A percentile compares a stretch with the other conserved stretches of the same genome.
These are phyloP conservation scores for Teunomyces lycoperdinae DNA, from an alignment of 805 yeast species.

Conservation along the genomic window DNA sequence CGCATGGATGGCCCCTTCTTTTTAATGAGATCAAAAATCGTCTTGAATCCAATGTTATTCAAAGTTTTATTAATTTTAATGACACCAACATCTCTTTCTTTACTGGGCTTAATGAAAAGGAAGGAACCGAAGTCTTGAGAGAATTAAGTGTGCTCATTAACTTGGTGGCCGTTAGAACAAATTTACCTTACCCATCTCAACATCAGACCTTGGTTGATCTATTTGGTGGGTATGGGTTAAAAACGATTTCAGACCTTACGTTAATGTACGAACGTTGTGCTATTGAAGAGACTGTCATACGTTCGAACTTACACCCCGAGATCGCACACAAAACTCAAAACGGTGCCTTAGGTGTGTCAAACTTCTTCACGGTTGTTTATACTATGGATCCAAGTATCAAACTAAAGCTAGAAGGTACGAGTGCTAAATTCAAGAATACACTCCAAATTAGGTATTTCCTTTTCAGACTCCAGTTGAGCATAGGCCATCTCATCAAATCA, in stretches of 20 bases:
- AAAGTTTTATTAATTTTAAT: slow-evolving; percentile 26
- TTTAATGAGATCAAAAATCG: slow-evolving; percentile 29
- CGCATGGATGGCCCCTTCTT: slow-evolving; percentile 42
- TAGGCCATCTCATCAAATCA: slow-evolving; percentile 41
- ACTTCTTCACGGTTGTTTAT: slow-evolving; percentile 23
- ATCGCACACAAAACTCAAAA: slow-evolving; percentile 42
- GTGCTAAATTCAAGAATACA: slow-evolving; percentile 63
- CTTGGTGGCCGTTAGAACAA: slow-evolving; percentile 53
- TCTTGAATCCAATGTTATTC: slow-evolving; percentile 27
- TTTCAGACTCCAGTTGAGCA: slow-evolving; percentile 46
- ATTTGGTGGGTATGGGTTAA: slow-evolving; percentile 42
- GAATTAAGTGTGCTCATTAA: slow-evolving; percentile 40
- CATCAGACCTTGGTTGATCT: slow-evolving; percentile 38
- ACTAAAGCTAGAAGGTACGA: slow-evolving; percentile 41
- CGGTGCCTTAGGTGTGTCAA: not conserved
- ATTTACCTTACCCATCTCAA: slow-evolving; percentile 40
- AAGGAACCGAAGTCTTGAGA: slow-evolving; percentile 31
- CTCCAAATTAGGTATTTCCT: slow-evolving; percentile 52
- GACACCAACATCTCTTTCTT: slow-evolving; percentile 35
- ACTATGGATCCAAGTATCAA: slow-evolving; percentile 40
- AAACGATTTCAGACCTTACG: slow-evolving; percentile 29
- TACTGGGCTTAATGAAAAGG: slow-evolving; percentile 23
- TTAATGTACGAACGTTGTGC: slow-evolving; percentile 49
- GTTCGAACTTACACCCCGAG: slow-evolving; percentile 45
- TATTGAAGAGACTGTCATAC: slow-evolving; percentile 55